Conservation (phyloP, 306 rosid genomes). For the Erythrophleum fordii region DNA sequence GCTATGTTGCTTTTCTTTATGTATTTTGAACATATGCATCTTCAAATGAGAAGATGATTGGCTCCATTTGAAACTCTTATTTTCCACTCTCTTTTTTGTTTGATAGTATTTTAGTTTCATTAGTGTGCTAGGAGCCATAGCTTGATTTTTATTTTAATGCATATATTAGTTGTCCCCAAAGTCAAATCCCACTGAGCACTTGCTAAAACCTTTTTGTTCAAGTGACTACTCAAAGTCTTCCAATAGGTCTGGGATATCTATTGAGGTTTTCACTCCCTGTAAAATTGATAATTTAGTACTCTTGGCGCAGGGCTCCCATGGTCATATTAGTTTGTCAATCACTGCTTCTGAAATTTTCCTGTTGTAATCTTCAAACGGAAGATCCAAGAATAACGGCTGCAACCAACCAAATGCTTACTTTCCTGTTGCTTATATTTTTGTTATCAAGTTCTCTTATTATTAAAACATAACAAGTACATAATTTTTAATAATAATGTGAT, state of each 20-base stretch:
- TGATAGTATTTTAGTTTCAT: conserved; percentile 13
- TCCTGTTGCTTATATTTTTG: too few relatives aligned
- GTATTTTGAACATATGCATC: conserved; percentile 14
- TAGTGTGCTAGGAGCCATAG: conserved; percentile 8
- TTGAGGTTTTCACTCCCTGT: neutral
- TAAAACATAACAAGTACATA: too few relatives aligned
- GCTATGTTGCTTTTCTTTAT: neutral
- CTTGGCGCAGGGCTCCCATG: neutral
- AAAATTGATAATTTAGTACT: neutral
- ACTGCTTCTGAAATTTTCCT: conserved; percentile 26
- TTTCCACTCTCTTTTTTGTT: conserved; percentile 4
- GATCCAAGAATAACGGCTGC: neutral
- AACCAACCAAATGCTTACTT: conserved; percentile 8
- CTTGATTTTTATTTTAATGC: conserved; percentile 20
- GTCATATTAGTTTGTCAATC: conserved; percentile 31
- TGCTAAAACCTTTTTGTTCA: conserved; percentile 17
- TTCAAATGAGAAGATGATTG: conserved; percentile 16
- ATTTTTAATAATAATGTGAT: too few relatives aligned
- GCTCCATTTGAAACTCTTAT: conserved; percentile 28
- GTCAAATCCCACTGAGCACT: conserved; percentile 44
- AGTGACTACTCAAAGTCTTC: conserved; percentile 29
- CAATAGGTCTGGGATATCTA: neutral
- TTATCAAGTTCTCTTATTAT: too few relatives aligned
- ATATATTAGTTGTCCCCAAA: conserved; percentile 24
- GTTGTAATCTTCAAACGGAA: conserved; percentile 4